Evolutionary conservation across 495 filamentous ascomycete species (phyloP), one percentile per base, ranked within the genome.

Genomic region (Evernia prunastri): DNA sequence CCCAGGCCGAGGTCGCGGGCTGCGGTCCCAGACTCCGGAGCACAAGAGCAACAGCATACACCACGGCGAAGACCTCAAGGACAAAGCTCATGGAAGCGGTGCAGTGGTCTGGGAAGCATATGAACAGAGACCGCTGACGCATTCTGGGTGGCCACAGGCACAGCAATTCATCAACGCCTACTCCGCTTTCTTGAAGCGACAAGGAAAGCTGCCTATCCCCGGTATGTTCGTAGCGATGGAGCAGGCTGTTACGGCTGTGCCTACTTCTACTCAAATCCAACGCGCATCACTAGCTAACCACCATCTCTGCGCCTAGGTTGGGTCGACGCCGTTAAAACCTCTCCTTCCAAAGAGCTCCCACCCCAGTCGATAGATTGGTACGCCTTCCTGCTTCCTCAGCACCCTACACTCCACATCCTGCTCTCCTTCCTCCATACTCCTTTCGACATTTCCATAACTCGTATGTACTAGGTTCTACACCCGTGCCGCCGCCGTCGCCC

Each of bases 271-370:
- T 53, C 43, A 35, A n/a, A 27, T 27, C 36, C 18, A 35, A 13
- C 15, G 35, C 45, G 1, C 31, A 31, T 5, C n/a, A 36, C 9
- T 29, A 37, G 17, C 51, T 43, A 35, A 59, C 56, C 23, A 36
- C 20, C 3, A 10, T 60, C 67, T 75, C 59, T 49, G 27, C 67
- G 71, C 73, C 68, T 71, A 92, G 90, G 89, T 80, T 97, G 93
- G 93, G 91, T 96, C 78, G 93, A 97, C 75, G 96, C 93, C 75
- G 93, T 97, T 83, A 97, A 97, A 87, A 96, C 93, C 70, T 92
- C 90, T 64, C 83, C 86, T 76, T 87, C 88, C 77, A 96, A 96
- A 80, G 93, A 97, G 83, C 89, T 97, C 69, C 93, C 93, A 72
- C 93, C 93, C 73, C 93, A 96, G 86, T 89, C 89, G 74, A 88